Percentiles rank a stretch among this genome's conserved stretches.
phyloP scores from a whole-genome alignment of 2,329 filamentous ascomycete genomes.

The Sclerotinia sclerotiorum region DNA sequence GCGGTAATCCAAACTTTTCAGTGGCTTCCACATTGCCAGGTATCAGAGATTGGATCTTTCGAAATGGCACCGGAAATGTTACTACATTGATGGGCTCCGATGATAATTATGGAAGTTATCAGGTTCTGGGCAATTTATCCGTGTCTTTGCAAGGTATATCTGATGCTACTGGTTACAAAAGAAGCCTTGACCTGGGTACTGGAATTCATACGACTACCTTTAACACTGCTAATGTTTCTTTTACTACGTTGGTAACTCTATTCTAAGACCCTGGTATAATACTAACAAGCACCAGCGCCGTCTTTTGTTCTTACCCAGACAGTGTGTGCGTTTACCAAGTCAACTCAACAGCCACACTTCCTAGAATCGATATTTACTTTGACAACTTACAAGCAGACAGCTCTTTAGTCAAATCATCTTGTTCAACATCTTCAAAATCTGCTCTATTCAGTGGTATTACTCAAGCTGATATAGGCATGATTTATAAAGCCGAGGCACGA shows the following conservation, averaged over 20 bases:
- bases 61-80: conserved; percentile 45
- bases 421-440: conserved; percentile 36
- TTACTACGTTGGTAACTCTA: not conserved
- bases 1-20: conserved; percentile 46
- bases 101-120: conserved; percentile 48
- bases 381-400: conserved; percentile 44
- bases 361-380: conserved; percentile 45
- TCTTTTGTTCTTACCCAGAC: conserved; percentile 49
- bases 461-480: conserved; percentile 47
- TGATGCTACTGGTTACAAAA: conserved; percentile 42
- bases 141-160: conserved; percentile 42
- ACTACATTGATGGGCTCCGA: conserved; percentile 43
- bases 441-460: conserved; percentile 43
- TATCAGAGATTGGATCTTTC: conserved; percentile 50
- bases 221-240: conserved; percentile 1
- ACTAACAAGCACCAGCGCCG: conserved; percentile 40
- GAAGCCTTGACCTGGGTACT: conserved; percentile 47
- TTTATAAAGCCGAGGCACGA: conserved; percentile 45
- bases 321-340: conserved; percentile 41
- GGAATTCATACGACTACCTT: conserved; percentile 44
- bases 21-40: conserved; percentile 43
- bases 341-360: conserved; percentile 39
- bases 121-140: conserved; percentile 49
- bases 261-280: conserved; percentile 27
- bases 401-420: conserved; percentile 39